These are phyloP conservation scores for Sextonia rubra DNA, from an alignment of 164 flowering plant species.

Conservation along the genomic window DNA sequence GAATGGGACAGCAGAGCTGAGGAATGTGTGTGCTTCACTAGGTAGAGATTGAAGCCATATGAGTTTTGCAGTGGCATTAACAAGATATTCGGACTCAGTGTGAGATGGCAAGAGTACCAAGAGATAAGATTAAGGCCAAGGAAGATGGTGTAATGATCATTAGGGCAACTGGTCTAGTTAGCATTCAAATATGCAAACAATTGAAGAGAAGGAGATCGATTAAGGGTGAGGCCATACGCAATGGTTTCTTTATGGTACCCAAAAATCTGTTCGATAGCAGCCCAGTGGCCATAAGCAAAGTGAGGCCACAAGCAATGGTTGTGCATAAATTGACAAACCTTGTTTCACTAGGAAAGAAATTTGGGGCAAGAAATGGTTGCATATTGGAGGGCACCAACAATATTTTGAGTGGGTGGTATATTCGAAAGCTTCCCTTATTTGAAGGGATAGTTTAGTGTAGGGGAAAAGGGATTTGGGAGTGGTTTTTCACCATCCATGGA, in stretches of 20 bases:
- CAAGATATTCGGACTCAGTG: background rate
- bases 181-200: background rate
- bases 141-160: background rate
- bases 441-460: background rate
- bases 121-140: background rate
- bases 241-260: background rate
- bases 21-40: background rate
- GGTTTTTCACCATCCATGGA: background rate
- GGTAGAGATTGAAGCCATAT: background rate
- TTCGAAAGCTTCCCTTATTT: background rate
- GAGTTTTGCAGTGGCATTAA: background rate
- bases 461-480: background rate
- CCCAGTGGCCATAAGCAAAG: background rate
- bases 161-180: background rate
- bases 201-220: background rate
- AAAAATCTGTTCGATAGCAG: background rate
- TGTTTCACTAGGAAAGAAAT: background rate
- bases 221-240: background rate
- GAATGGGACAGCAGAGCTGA: background rate
- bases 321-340: background rate
- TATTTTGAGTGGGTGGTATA: background rate
- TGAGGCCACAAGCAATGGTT: no score
- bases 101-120: background rate
- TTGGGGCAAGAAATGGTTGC: background rate
- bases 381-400: background rate